A percentile compares a stretch with the other conserved stretches of the same genome.
Evolutionary conservation across 192 early-diverging fungal genomes (phyloP).

Genomic region (Coemansia sp.): DNA sequence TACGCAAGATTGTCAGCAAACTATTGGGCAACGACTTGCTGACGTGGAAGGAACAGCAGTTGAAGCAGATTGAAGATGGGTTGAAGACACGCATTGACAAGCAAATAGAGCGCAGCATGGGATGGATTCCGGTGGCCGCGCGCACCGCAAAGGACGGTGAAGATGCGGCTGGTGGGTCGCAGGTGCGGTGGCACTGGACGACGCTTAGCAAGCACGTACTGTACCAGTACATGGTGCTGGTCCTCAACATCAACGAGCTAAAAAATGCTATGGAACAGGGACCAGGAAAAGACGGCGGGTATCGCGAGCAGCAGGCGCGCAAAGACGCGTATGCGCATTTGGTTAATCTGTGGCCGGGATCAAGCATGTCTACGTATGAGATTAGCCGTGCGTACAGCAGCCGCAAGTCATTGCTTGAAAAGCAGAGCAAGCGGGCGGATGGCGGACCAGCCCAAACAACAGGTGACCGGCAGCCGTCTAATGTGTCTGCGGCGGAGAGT

Average conservation of each 20-base stretch:
- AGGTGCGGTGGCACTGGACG: constrained; percentile 55
- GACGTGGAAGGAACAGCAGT: constrained; percentile 52
- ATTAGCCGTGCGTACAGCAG: constrained; percentile 54
- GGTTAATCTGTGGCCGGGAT: constrained; percentile 46
- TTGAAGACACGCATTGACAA: constrained; percentile 47
- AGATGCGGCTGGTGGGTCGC: constrained; percentile 24
- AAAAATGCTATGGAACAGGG: constrained; percentile 25
- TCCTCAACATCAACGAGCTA: constrained; percentile 46
- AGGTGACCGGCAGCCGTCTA: neutral
- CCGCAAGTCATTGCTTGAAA: constrained; percentile 50
- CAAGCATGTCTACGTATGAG: constrained; percentile 52
- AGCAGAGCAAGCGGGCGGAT: constrained; percentile 38
- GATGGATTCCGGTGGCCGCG: constrained; percentile 46
- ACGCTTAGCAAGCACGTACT: constrained; percentile 52
- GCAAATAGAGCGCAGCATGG: constrained; percentile 44
- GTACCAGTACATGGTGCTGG: constrained; percentile 52
- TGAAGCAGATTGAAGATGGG: constrained; percentile 52
- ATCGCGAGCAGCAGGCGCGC: constrained; percentile 51
- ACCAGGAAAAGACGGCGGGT: constrained; percentile 29
- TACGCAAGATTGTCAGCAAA: constrained; percentile 53
- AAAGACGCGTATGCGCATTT: constrained; percentile 53
- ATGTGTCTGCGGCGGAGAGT: neutral
- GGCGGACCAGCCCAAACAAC: neutral
- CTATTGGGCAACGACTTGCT: constrained; percentile 39
- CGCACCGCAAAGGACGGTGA: constrained; percentile 31